phyloP scores from a whole-genome alignment of 352 stramenopile genomes.

The Thalassiosira hispida region DNA sequence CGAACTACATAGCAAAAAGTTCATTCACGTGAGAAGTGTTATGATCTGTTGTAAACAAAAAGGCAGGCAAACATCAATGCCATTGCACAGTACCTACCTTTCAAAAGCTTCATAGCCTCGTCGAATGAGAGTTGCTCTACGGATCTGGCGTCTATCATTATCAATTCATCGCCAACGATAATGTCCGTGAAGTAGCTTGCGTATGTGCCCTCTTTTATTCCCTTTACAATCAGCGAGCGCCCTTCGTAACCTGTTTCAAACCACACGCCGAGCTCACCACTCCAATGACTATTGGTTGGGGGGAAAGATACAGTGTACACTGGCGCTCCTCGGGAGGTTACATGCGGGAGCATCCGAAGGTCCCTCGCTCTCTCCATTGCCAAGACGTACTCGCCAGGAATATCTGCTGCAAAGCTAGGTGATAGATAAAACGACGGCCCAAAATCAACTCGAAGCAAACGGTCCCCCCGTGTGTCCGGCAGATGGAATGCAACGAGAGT shows the following conservation, averaged over 20 bases:
- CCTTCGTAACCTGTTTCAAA: constrained; percentile 89
- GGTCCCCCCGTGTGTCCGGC: constrained; percentile 81
- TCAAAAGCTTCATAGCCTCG: constrained; percentile 83
- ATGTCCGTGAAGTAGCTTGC: constrained; percentile 67
- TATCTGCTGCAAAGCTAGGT: constrained; percentile 83
- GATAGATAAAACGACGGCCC: constrained; percentile 82
- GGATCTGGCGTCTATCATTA: constrained; percentile 74
- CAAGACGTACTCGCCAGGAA: constrained; percentile 81
- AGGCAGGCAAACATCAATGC: no score
- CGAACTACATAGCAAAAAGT: constrained; percentile 22
- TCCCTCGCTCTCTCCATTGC: constrained; percentile 72
- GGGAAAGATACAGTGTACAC: constrained; percentile 81
- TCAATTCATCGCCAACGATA: constrained; percentile 79
- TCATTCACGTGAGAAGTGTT: not conserved
- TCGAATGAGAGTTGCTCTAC: constrained; percentile 75
- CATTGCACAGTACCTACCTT: constrained; percentile 42
- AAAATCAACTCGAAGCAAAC: constrained; percentile 80
- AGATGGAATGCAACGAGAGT: constrained; percentile 79
- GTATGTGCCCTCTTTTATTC: constrained; percentile 82
- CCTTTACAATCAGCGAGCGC: constrained; percentile 86
- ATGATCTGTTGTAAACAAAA: not conserved
- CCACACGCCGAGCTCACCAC: constrained; percentile 83
- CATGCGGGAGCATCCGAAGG: constrained; percentile 59
- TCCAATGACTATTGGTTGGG: constrained; percentile 65
- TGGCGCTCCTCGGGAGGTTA: constrained; percentile 63